Conservation (phyloP, 2,329 filamentous ascomycete species). For the Ascochyta clinopodiicola region DNA sequence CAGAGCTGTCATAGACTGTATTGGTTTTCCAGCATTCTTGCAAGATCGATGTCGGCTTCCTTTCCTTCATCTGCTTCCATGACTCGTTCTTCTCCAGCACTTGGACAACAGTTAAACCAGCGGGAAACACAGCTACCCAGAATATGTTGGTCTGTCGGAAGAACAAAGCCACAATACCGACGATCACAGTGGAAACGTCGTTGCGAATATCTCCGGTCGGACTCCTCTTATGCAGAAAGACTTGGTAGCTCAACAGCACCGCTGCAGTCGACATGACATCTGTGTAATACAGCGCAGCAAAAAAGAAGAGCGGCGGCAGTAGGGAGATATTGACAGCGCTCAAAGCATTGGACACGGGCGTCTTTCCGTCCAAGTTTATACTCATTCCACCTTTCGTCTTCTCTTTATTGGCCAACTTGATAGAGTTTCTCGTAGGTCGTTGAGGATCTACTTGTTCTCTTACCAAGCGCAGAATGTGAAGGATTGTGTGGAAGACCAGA, state of each 20-base stretch:
- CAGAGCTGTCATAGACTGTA: conserved; percentile 29
- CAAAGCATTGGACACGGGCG: conserved; percentile 53
- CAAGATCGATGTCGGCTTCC: conserved; percentile 7
- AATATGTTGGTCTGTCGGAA: conserved; percentile 98
- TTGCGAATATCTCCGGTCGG: conserved; percentile 16
- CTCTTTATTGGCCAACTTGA: neutral
- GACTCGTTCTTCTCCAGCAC: conserved; percentile 28
- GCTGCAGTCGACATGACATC: conserved; percentile 82
- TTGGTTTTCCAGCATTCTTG: conserved; percentile 33
- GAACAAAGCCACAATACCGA: conserved; percentile 71
- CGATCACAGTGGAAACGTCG: conserved; percentile 45
- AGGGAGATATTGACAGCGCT: conserved; percentile 79
- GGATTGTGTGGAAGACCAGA: conserved; percentile 31
- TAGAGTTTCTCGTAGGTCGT: neutral
- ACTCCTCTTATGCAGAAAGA: conserved; percentile 44
- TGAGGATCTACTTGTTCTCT: conserved; percentile 1
- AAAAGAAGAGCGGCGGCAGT: conserved; percentile 94
- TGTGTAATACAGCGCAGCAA: conserved; percentile 93
- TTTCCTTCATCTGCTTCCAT: neutral
- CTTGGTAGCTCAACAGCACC: conserved; percentile 73
- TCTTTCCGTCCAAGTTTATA: conserved; percentile 36
- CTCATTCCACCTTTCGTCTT: neutral
- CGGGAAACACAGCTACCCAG: conserved; percentile 84
- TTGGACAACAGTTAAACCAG: conserved; percentile 55
- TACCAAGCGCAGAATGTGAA: conserved; percentile 6